Evolutionary conservation across 805 yeast genomes (phyloP), one percentile per base, ranked within the genome.

Genomic region (Saccharomycopsis sp.): DNA sequence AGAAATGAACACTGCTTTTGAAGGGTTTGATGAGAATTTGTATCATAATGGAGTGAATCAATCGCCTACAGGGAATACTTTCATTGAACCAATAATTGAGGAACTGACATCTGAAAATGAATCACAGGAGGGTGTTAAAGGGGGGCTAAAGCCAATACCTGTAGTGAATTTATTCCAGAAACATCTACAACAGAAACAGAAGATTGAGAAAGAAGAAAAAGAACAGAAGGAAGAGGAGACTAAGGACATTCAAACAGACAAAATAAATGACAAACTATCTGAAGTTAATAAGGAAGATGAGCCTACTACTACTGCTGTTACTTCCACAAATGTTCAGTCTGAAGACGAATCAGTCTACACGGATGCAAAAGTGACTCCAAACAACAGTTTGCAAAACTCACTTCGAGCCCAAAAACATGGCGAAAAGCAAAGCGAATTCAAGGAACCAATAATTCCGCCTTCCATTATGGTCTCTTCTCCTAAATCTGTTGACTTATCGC

Each of bases 21-120:
- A 55, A 25, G 63, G 61, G 2, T 60, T 60, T 56, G 63, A 60
- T 42, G 47, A 41, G 29, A 38, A 42, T 17, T 42, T 14, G 7
- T 17, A 2, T 3, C 2, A 20, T 23, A 3, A n/a, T 20, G 9
- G 25, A 5, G 38, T 12, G 15, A 5, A 52, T 23, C 19, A 25
- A 25, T n/a, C n/a, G 42, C 23, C 55, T 38, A n/a, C 41, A 22
- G n/a, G 38, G 42, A 38, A 29, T n/a, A 5, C 23, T 12, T 34
- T 34, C 24, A 52, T 34, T 47, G 23, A 47, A 38, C 9, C 38
- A 24, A 7, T 19, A 25, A 35, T 34, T 22, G 29, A 25, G 22
- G 7, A 52, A 38, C 15, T 29, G 24, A 20, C 34, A 22, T 29
- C 38, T 12, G 38, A 29, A 5, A 29, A 5, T 12, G 38, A 29